These are phyloP conservation scores for Anthostomella pinea DNA, from an alignment of 2,329 filamentous ascomycete species.

Conservation along the genomic window DNA sequence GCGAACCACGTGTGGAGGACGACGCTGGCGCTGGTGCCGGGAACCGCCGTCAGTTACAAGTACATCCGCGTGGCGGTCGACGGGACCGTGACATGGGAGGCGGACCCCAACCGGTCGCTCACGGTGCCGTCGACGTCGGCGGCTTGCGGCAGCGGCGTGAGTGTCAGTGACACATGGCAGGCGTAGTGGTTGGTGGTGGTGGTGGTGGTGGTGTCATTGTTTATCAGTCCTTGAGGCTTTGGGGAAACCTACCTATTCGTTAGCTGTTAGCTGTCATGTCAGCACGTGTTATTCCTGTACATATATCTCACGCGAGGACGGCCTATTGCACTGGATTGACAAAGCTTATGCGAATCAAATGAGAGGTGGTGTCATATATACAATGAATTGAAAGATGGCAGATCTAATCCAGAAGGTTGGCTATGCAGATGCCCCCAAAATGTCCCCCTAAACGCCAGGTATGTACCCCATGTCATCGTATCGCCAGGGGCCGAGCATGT, in stretches of 20 bases:
- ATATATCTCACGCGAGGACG: no score
- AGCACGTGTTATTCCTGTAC: no score
- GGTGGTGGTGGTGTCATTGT: no score
- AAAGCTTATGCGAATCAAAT: not conserved
- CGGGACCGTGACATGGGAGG: slow-evolving; percentile 53
- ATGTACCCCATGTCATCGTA: no score
- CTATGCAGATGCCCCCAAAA: not conserved
- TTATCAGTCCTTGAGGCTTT: no score
- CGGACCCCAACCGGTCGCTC: slow-evolving; percentile 37
- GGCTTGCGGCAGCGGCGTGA: slow-evolving; percentile 12
- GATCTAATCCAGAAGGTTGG: not conserved
- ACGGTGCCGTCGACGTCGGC: slow-evolving; percentile 25
- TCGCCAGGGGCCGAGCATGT: no score
- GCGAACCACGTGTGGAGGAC: slow-evolving; percentile 49
- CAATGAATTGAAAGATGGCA: not conserved
- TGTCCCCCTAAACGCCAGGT: slow-evolving; percentile 1
- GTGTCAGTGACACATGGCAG: slow-evolving; percentile 24
- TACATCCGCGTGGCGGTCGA: slow-evolving; percentile 48
- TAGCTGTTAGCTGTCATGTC: no score
- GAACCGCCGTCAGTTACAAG: slow-evolving; percentile 50
- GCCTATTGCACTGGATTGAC: no score
- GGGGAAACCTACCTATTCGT: no score
- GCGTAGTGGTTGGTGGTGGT: no score
- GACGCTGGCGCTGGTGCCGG: slow-evolving; percentile 44
- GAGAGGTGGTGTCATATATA: slow-evolving; percentile 2